Conservation (phyloP, 768 basidiomycete genomes). For the Xanthoconium purpureum region DNA sequence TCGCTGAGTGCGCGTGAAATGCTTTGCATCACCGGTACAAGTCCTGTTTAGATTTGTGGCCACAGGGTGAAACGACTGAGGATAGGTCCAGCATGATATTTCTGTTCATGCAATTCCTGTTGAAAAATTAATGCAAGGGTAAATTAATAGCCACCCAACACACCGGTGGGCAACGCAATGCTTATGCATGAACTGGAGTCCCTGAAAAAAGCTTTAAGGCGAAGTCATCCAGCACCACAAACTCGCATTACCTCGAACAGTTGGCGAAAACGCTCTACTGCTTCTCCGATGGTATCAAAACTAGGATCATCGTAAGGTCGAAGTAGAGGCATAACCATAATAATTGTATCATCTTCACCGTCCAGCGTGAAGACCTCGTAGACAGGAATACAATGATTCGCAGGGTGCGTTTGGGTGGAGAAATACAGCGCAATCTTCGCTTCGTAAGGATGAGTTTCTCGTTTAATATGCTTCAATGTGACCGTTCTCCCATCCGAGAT, state of each 20-base stretch:
- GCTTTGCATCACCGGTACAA: not conserved
- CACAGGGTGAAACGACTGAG: not conserved
- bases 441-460: not conserved
- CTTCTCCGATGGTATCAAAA: not conserved
- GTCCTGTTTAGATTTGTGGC: not conserved
- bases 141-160: not conserved
- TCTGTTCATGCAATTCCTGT: no score
- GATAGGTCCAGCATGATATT: not conserved
- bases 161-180: not conserved
- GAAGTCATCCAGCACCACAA: not conserved
- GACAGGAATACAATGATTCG: not conserved
- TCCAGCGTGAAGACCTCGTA: not conserved
- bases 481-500: slow-evolving; percentile 26
- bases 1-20: not conserved
- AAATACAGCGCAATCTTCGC: not conserved
- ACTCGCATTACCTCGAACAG: not conserved
- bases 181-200: no score
- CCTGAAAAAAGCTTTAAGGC: not conserved
- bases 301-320: not conserved
- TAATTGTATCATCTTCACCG: not conserved
- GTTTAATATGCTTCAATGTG: slow-evolving; percentile 34
- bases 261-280: not conserved
- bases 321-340: not conserved
- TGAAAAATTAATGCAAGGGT: not conserved
- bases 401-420: not conserved